Evolutionary conservation across 257 asterid genomes (phyloP).

Genomic region (Solanum chiquidenum): DNA sequence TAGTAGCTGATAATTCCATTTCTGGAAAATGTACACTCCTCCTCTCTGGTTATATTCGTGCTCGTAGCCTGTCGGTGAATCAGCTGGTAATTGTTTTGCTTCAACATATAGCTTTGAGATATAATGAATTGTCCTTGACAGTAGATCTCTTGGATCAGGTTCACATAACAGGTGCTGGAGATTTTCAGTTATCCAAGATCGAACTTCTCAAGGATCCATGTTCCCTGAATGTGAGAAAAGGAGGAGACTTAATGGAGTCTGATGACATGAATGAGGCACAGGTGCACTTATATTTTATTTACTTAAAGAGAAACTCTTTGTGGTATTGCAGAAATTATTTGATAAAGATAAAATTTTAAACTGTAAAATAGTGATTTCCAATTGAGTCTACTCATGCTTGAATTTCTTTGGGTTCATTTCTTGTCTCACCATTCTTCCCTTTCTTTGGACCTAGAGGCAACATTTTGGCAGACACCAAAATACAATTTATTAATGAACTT

Average conservation of each 20-base stretch:
- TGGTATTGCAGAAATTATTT: not conserved
- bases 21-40: slow-evolving; percentile 59
- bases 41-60: slow-evolving; percentile 85
- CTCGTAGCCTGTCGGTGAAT: slow-evolving; percentile 63
- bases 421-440: not conserved
- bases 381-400: not conserved
- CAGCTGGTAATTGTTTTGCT: slow-evolving; percentile 63
- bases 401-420: not conserved
- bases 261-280: slow-evolving; percentile 38
- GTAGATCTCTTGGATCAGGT: slow-evolving; percentile 47
- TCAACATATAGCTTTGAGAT: not conserved
- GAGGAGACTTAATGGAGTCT: slow-evolving; percentile 56
- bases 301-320: not conserved
- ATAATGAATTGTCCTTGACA: not conserved
- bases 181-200: slow-evolving; percentile 71
- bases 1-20: slow-evolving; percentile 28
- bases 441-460: not conserved
- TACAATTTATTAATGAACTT: not conserved
- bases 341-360: not conserved
- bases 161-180: slow-evolving; percentile 97
- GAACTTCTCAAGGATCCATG: slow-evolving; percentile 87
- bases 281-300: slow-evolving; percentile 21
- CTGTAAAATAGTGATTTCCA: not conserved
- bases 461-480: not conserved
- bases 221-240: slow-evolving; percentile 53